Conservation (phyloP, 768 basidiomycete genomes). For the Russula abietina region DNA sequence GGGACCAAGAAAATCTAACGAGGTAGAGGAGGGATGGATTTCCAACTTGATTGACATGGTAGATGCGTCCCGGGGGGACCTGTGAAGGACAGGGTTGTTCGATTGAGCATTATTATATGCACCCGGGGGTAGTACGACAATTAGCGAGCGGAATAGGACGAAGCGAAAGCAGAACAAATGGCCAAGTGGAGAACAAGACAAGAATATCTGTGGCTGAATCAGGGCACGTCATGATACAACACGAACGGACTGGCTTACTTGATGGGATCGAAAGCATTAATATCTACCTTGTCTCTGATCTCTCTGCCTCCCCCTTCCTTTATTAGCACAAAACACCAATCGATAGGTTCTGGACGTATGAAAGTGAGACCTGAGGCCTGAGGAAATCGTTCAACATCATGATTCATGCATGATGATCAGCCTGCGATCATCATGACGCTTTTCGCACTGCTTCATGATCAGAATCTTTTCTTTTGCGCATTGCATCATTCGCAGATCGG, state of each 20-base stretch:
- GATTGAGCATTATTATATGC: conserved; percentile 9
- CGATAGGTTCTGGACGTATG: too few species aligned
- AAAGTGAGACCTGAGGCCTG: too few species aligned
- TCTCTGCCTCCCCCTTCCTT: background rate
- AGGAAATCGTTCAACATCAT: too few species aligned
- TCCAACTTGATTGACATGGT: conserved; percentile 61
- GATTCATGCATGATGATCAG: too few species aligned
- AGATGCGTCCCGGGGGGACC: background rate
- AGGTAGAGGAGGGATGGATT: conserved; percentile 51
- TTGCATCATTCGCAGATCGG: too few species aligned
- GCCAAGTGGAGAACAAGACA: background rate
- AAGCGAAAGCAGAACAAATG: conserved; percentile 14
- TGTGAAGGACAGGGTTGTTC: background rate
- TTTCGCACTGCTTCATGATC: too few species aligned
- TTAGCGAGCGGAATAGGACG: background rate
- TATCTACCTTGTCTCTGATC: background rate
- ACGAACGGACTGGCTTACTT: background rate
- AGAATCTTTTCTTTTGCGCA: too few species aligned
- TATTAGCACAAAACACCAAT: conserved; percentile 9
- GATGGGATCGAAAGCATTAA: background rate
- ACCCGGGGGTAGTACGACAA: background rate
- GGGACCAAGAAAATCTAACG: conserved; percentile 66
- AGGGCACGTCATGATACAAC: background rate
- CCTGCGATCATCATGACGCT: too few species aligned
- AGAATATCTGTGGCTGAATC: background rate